Conservation (phyloP, 257 asterid species). For the Solanum paucissectum region DNA sequence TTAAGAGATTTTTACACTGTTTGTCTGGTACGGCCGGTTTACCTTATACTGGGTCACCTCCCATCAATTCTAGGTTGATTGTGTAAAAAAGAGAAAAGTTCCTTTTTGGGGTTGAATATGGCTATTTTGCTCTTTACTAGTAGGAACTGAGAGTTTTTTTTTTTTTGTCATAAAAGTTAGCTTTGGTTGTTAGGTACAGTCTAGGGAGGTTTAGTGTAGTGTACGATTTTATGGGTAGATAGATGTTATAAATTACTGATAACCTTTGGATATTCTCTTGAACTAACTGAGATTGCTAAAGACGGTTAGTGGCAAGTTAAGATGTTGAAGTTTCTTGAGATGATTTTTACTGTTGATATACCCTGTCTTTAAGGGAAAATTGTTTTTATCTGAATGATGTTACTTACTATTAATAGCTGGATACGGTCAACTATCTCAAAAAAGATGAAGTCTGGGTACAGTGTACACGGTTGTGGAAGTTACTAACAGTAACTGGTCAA, state of each 20-base stretch:
- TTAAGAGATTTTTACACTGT: neutral
- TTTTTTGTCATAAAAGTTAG: neutral
- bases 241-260: neutral
- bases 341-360: neutral
- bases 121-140: neutral
- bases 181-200: neutral
- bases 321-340: neutral
- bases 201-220: neutral
- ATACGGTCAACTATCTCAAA: neutral
- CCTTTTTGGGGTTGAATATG: neutral
- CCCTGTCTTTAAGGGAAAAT: neutral
- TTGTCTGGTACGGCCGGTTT: neutral
- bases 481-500: neutral
- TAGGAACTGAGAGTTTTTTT: neutral
- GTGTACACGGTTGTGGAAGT: neutral
- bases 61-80: neutral
- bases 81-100: neutral
- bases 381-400: neutral
- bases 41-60: neutral
- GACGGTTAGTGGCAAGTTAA: neutral
- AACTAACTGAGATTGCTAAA: neutral
- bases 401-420: neutral
- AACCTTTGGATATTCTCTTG: neutral
- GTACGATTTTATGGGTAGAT: neutral
- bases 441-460: neutral